Conservation (phyloP, 176 grass and related monocot genomes). For the Raddia distichophylla region DNA sequence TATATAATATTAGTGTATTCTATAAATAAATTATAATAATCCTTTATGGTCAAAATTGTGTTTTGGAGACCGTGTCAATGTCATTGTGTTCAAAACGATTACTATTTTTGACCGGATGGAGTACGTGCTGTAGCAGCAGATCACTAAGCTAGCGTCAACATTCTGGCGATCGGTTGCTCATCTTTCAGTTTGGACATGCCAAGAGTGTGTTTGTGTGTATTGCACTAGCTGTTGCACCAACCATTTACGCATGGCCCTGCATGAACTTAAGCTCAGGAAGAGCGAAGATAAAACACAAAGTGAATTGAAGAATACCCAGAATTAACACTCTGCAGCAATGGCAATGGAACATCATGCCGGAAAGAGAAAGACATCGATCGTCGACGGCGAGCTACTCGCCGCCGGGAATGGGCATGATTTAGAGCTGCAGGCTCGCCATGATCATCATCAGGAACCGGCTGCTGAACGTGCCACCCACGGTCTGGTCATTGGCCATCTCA, state of each 20-base stretch:
- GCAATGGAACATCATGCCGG: constrained; percentile 3
- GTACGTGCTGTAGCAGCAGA: too few species aligned
- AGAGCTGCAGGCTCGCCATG: constrained; percentile 17
- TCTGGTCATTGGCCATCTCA: constrained; percentile 21
- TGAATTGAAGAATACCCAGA: too few species aligned
- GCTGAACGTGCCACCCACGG: constrained; percentile 15
- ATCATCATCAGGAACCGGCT: background rate
- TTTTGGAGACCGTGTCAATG: too few species aligned
- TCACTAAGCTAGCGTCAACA: too few species aligned
- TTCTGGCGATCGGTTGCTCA: too few species aligned
- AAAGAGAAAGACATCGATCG: constrained; percentile 15
- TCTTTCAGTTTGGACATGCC: too few species aligned
- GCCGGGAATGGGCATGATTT: background rate
- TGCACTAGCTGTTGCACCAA: background rate
- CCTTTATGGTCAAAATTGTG: too few species aligned
- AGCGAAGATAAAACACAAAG: background rate
- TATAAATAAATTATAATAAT: too few species aligned
- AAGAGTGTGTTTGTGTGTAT: too few species aligned
- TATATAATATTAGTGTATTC: too few species aligned
- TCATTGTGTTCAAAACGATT: too few species aligned
- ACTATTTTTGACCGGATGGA: too few species aligned
- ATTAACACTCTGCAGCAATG: background rate
- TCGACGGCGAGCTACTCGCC: background rate
- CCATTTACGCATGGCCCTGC: background rate
- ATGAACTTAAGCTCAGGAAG: background rate